These are phyloP conservation scores for Carallia pectinifolia DNA, from an alignment of 345 rosid species.

Conservation along the genomic window DNA sequence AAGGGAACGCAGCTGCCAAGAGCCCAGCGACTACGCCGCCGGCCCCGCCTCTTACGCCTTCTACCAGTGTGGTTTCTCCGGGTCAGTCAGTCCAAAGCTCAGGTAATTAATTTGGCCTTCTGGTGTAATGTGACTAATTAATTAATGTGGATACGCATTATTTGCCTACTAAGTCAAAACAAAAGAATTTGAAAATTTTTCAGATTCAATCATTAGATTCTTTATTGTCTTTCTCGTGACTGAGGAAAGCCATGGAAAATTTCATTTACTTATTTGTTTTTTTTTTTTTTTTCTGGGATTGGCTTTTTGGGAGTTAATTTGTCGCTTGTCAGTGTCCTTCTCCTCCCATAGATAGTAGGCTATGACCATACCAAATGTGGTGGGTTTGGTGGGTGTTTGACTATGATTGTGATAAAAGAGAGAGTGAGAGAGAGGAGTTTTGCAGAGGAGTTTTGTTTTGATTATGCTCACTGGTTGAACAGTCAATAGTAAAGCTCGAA, in stretches of 20 bases:
- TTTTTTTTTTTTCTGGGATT: neutral
- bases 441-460: too few relatives aligned
- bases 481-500: slow-evolving; percentile 16
- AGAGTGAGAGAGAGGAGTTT: too few relatives aligned
- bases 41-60: slow-evolving; percentile 65
- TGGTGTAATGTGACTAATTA: neutral
- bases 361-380: neutral
- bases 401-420: too few relatives aligned
- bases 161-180: slow-evolving; percentile 10
- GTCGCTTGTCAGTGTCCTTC: slow-evolving; percentile 9
- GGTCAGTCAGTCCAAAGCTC: slow-evolving; percentile 65
- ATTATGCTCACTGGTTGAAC: too few relatives aligned
- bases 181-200: neutral
- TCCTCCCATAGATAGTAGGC: neutral
- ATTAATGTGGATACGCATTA: neutral
- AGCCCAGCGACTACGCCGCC: slow-evolving; percentile 40
- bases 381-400: neutral
- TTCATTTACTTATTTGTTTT: neutral
- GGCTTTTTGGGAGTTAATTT: slow-evolving; percentile 12
- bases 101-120: slow-evolving; percentile 30
- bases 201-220: neutral
- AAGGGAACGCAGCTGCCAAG: slow-evolving; percentile 7
- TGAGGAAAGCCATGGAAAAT: too few relatives aligned
- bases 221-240: neutral
- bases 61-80: slow-evolving; percentile 60